Conservation (phyloP, 2,329 filamentous ascomycete species). For the Ceratocystis cacaofunesta region DNA sequence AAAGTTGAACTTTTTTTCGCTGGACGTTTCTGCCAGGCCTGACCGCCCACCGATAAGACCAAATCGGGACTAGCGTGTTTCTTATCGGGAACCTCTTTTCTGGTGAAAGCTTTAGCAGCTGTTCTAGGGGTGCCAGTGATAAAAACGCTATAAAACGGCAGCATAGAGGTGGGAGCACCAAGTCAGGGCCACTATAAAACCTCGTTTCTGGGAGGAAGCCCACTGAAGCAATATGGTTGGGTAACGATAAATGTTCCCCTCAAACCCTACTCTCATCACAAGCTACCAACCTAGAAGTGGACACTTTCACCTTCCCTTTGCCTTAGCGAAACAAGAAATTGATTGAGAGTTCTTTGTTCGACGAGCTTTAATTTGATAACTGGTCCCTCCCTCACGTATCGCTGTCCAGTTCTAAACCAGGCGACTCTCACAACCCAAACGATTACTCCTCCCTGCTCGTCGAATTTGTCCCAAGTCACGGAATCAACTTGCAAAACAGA, state of each 20-base stretch:
- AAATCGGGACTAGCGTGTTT: slow-evolving; percentile 3
- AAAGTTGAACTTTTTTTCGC: slow-evolving; percentile 20
- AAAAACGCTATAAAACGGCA: neutral
- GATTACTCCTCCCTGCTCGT: neutral
- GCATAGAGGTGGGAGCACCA: too few relatives aligned
- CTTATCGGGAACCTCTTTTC: slow-evolving; percentile 11
- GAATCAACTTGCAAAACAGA: neutral
- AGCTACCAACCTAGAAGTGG: slow-evolving; percentile 8
- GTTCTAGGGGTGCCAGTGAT: neutral
- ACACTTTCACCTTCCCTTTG: slow-evolving; percentile 10
- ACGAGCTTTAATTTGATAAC: neutral
- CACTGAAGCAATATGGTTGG: neutral
- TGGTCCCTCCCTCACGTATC: neutral
- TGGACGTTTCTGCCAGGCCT: slow-evolving; percentile 16
- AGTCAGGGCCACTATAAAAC: neutral
- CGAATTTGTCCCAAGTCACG: neutral
- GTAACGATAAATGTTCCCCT: neutral
- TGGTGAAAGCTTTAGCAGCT: neutral
- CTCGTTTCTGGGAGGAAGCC: neutral
- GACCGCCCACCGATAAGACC: slow-evolving; percentile 17
- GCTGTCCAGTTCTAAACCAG: neutral
- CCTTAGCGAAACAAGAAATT: neutral
- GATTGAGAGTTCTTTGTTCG: neutral
- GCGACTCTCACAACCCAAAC: neutral
- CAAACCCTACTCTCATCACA: neutral